Percentiles rank a stretch among this genome's conserved stretches.
Evolutionary conservation across 371 early-diverging fungal genomes (phyloP).

Genomic region (Mortierella sp.): DNA sequence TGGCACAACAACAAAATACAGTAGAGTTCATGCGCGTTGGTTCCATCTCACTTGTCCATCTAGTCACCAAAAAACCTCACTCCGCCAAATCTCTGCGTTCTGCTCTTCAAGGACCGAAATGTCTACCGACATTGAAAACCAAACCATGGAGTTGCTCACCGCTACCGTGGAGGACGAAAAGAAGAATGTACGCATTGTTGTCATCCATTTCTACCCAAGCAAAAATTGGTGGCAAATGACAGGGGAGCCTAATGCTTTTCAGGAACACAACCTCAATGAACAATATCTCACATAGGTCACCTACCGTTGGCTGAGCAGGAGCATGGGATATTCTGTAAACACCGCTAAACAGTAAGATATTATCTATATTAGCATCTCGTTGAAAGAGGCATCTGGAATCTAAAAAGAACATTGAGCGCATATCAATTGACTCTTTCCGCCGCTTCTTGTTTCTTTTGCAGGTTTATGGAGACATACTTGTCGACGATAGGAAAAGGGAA

Average conservation of each 20-base stretch:
- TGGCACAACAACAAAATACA: neutral
- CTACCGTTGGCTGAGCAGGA: slow-evolving; percentile 55
- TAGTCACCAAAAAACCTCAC: neutral
- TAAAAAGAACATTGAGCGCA: too few species aligned
- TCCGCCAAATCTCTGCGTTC: neutral
- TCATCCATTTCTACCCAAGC: neutral
- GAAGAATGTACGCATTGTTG: slow-evolving; percentile 29
- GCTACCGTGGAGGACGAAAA: slow-evolving; percentile 49
- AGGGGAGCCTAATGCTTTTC: neutral
- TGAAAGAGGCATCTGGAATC: too few species aligned
- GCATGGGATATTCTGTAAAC: slow-evolving; percentile 54
- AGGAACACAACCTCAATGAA: slow-evolving; percentile 3
- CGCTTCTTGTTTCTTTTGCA: neutral
- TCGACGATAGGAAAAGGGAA: slow-evolving; percentile 29
- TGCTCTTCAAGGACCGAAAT: slow-evolving; percentile 2
- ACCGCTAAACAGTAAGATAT: slow-evolving; percentile 42
- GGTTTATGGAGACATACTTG: slow-evolving; percentile 46
- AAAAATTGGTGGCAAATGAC: slow-evolving; percentile 47
- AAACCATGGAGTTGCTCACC: slow-evolving; percentile 41
- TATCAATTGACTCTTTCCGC: too few species aligned
- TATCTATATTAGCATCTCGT: neutral
- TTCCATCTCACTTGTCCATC: neutral
- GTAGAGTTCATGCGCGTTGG: neutral
- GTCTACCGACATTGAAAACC: slow-evolving; percentile 38
- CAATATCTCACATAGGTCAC: slow-evolving; percentile 39